Base-by-base conservation (phyloP, 305 asterid genomes). In the Solanum hybrid region DNA sequence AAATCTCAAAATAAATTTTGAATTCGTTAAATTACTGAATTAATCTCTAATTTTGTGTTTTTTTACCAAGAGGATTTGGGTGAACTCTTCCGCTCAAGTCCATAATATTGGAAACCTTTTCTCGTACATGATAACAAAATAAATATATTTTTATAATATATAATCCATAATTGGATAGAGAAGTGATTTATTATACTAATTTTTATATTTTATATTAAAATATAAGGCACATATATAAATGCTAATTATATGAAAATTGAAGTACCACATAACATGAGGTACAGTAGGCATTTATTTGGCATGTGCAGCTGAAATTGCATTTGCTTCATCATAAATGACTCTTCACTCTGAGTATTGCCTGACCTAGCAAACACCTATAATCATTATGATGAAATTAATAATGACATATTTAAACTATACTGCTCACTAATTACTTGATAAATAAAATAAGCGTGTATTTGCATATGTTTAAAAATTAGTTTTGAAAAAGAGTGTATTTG, bases 291-390 rank as follows among this genome's bases (percentile, higher is more conserved):
- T 84, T 84, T 84, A 84, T 84, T 84, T 51, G 29, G 6, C 88
- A 84, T 84, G 88, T 84, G 87, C 87, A 29, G 18, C 31, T 51
- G 88, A 84, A 84, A 84, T 57, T 84, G 87, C 75, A 84, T 51
- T 51, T 46, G 75, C 31, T 83, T 51, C 42, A 84, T 18, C 87
- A 84, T 51, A 51, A 84, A 84, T 84, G 42, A 51, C 31, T n/a
- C 84, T 76, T 76, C 81, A 14, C 26, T 12, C 34, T 57, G 24
- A 57, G 24, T 6, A 57, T 57, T 57, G 69, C 69, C n/a, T 57
- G n/a, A 18, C 69, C 24, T 57, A 57, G 69, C 24, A 51, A 51
- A 51, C 22, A 51, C 22, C 64, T 57, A 57, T 51, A 51, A 51
- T 51, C 67, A 18, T 51, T 57, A 57, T 57, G 69, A 57, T 57